Evolutionary conservation across 495 filamentous ascomycete genomes (phyloP), one percentile per base, ranked within the genome.

Genomic region (Penicillium coprophilum): DNA sequence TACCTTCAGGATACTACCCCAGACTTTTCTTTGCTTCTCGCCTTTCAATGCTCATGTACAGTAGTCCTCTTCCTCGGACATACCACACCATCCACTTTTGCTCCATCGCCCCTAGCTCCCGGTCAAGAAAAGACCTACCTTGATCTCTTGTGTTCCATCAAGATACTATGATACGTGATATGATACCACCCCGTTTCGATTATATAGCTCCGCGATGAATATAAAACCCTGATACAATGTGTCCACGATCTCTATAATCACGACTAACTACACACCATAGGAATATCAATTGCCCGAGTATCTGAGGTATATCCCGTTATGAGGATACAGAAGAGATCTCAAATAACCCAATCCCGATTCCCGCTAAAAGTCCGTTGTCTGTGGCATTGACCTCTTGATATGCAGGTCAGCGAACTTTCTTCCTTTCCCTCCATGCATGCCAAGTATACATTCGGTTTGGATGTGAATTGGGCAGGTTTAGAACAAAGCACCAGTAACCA

Each of bases 101-200:
- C 23, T 11, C 19, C n/a, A 4, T 19, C 23, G 10, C 28, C 23
- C 20, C n/a, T 11, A 15, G 7, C 23, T 39, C 38, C 27, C 10
- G 13, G 13, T 38, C 19, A 15, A 24, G 31, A 31, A 27, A 20
- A 27, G n/a, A 23, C 21, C n/a, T 17, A 2, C 38, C 39, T 46
- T 2, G 31, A 39, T 36, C 15, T 44, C 31, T 34, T 30, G 43
- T 40, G 17, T 30, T 50, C 21, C 32, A 34, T 55, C 45, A 40
- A 44, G n/a, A 60, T 57, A 36, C 53, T 53, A 60, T n/a, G n/a
- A n/a, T 50, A 27, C 7, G 24, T 27, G 48, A 56, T 48, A 56
- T 55, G 58, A 60, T 60, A 57, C 53, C 53, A 60, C 41, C 40
- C 12, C 27, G 21, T 12, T 12, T 36, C 45, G 39, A 21, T 27